These are phyloP conservation scores for Mycena olivaceomarginata DNA, from an alignment of 768 basidiomycete species.

Conservation along the genomic window DNA sequence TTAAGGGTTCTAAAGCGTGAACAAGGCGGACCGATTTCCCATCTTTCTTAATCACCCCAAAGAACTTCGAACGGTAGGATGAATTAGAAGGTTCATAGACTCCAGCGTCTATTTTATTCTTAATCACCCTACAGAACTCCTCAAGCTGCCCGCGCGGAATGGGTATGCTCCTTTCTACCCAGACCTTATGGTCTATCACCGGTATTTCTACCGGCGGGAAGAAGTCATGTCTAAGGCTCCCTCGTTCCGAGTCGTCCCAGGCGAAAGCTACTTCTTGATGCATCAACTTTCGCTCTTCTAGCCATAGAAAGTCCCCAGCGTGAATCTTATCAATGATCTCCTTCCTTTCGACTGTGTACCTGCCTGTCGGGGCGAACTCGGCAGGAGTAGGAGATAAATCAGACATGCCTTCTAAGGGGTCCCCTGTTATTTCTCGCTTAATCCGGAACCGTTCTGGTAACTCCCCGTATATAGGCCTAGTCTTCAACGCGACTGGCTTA, in stretches of 20 bases:
- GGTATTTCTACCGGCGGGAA: too few relatives aligned
- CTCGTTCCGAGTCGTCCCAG: background rate
- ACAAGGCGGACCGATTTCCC: background rate
- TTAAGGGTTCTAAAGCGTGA: background rate
- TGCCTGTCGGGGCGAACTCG: background rate
- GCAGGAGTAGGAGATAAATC: too few relatives aligned
- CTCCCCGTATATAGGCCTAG: too few relatives aligned
- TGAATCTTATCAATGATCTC: background rate
- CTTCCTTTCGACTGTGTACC: background rate
- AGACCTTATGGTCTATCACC: background rate
- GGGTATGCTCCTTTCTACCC: background rate
- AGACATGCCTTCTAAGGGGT: too few relatives aligned
- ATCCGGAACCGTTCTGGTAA: too few relatives aligned
- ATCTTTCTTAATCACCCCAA: too few relatives aligned
- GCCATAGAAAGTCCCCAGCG: background rate
- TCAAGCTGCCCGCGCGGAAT: conserved; percentile 45
- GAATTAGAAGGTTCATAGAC: background rate
- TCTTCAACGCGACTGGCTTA: too few relatives aligned
- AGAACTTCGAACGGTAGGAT: too few relatives aligned
- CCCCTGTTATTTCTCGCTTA: too few relatives aligned
- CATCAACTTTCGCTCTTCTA: background rate
- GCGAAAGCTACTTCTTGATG: background rate
- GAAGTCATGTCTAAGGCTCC: too few relatives aligned
- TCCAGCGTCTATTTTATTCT: conserved; percentile 5
- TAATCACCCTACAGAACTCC: conserved; percentile 1